Evolutionary conservation across 78 protist genomes (phyloP).

Genomic region (Protostelium mycophagum): DNA sequence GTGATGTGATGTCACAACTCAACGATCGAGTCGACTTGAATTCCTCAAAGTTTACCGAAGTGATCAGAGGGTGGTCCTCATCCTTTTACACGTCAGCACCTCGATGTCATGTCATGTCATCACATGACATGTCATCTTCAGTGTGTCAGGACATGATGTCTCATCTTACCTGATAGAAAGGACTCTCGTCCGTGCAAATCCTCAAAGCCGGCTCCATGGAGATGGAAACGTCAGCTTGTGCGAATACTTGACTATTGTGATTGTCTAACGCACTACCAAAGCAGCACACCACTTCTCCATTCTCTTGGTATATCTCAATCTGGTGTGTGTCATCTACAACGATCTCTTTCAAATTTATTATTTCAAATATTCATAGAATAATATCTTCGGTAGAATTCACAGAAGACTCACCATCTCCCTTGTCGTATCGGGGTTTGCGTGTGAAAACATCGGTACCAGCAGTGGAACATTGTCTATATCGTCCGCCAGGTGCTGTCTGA

Average conservation of each 20-base stretch:
- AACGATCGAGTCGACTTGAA: slow-evolving; percentile 29
- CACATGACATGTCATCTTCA: not conserved
- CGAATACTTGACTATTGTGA: slow-evolving; percentile 42
- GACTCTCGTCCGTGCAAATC: not conserved
- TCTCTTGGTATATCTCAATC: slow-evolving; percentile 57
- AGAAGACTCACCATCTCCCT: slow-evolving; percentile 45
- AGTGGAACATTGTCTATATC: slow-evolving; percentile 65
- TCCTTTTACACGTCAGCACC: not conserved
- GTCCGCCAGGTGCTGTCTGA: slow-evolving; percentile 40
- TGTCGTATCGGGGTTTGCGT: slow-evolving; percentile 22
- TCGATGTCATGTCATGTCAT: no score
- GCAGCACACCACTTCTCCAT: slow-evolving; percentile 70
- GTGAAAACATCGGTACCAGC: slow-evolving; percentile 66
- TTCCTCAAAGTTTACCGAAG: slow-evolving; percentile 40
- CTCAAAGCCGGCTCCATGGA: slow-evolving; percentile 44
- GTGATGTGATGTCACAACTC: slow-evolving; percentile 41
- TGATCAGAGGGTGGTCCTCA: slow-evolving; percentile 42
- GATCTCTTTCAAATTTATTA: not conserved
- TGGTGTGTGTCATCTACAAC: not conserved
- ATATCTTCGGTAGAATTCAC: no score
- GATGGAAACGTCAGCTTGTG: slow-evolving; percentile 53
- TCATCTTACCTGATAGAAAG: slow-evolving; percentile 20
- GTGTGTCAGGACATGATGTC: slow-evolving; percentile 12
- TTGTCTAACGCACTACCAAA: slow-evolving; percentile 63
- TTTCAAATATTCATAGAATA: no score